Evolutionary conservation across 331 rosid genomes (phyloP).

Genomic region (Phaseolus coccineus): DNA sequence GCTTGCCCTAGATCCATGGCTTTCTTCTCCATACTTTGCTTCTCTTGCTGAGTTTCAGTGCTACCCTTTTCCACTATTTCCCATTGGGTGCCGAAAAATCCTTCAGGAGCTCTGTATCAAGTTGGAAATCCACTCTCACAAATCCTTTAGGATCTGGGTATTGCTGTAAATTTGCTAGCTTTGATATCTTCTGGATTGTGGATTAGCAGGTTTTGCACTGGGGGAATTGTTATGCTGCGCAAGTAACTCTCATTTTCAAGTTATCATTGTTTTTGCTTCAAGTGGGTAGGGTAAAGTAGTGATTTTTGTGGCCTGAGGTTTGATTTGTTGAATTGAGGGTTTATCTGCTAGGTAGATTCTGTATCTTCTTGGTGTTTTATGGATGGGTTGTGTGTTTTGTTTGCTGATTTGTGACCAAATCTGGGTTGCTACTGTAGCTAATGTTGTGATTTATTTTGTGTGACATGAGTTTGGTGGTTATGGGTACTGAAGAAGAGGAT

Average conservation of each 20-base stretch:
- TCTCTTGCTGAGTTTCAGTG: constrained; percentile 49
- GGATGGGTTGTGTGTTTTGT: constrained; percentile 44
- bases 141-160: constrained; percentile 49
- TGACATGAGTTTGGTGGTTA: constrained; percentile 40
- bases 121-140: constrained; percentile 35
- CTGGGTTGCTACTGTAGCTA: constrained; percentile 44
- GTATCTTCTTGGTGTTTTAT: constrained; percentile 29
- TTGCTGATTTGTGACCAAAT: constrained; percentile 47
- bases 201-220: constrained; percentile 30
- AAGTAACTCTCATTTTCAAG: constrained; percentile 42
- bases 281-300: constrained; percentile 43
- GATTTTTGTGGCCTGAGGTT: constrained; percentile 48
- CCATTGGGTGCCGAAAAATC: constrained; percentile 26
- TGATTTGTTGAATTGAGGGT: constrained; percentile 49
- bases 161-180: constrained; percentile 40
- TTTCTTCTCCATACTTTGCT: constrained; percentile 52
- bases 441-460: constrained; percentile 32
- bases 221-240: constrained; percentile 36
- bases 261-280: constrained; percentile 37
- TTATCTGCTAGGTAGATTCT: constrained; percentile 34
- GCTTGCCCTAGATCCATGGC: constrained; percentile 86
- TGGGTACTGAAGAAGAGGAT: constrained; percentile 55
- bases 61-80: constrained; percentile 35
- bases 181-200: constrained; percentile 28
- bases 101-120: constrained; percentile 26